These are phyloP conservation scores for Fusarium sp. DNA, from an alignment of 2,329 filamentous ascomycete genomes.

Conservation along the genomic window DNA sequence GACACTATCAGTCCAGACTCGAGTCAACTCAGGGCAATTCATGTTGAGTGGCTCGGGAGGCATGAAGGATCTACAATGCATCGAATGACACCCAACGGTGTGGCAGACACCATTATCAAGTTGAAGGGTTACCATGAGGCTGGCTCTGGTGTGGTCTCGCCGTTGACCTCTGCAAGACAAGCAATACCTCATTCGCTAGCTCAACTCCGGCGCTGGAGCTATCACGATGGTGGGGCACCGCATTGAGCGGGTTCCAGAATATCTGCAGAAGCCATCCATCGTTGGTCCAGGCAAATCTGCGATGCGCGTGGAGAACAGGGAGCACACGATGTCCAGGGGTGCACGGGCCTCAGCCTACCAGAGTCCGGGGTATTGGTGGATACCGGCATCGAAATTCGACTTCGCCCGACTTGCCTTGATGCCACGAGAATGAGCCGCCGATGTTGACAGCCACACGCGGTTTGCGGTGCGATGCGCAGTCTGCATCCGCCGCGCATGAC, in stretches of 20 bases:
- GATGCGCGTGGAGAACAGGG: constrained; percentile 20
- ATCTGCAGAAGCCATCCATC: constrained; percentile 35
- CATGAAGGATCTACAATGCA: constrained; percentile 4
- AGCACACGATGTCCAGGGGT: constrained; percentile 12
- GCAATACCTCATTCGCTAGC: constrained; percentile 19
- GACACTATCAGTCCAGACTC: background rate
- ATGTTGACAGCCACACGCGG: constrained; percentile 24
- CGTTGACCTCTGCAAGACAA: constrained; percentile 3
- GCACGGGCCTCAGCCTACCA: constrained; percentile 23
- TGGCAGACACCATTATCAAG: constrained; percentile 3
- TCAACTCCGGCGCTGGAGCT: constrained; percentile 10
- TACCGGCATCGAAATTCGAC: constrained; percentile 14
- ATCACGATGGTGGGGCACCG: constrained; percentile 32
- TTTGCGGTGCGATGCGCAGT: background rate
- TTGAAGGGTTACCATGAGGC: background rate
- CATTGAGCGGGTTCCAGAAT: constrained; percentile 41
- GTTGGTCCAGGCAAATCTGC: constrained; percentile 18
- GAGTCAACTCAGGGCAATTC: background rate
- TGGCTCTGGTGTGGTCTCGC: background rate
- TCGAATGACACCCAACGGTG: background rate
- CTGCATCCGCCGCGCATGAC: constrained; percentile 24
- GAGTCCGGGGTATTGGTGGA: constrained; percentile 32
- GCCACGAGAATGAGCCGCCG: constrained; percentile 35
- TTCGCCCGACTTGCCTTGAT: constrained; percentile 16
- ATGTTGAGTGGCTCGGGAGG: background rate